Conservation (phyloP, 306 rosid genomes). For the Cicer arietinum region DNA sequence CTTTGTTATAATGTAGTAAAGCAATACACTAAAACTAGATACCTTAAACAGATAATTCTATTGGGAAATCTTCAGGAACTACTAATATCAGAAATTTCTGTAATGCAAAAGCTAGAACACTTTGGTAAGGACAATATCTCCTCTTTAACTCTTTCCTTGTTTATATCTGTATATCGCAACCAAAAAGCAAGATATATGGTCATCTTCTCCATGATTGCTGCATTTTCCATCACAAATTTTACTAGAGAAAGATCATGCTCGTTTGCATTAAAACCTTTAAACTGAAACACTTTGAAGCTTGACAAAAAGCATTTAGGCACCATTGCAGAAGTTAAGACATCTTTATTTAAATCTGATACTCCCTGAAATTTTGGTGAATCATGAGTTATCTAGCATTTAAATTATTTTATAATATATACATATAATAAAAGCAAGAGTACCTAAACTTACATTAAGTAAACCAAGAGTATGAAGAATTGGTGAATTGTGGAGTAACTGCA, state of each 20-base stretch:
- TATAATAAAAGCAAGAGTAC: background rate
- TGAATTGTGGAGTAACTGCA: constrained; percentile 46
- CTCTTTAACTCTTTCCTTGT: constrained; percentile 45
- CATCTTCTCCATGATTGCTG: constrained; percentile 43
- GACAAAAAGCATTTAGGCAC: constrained; percentile 49
- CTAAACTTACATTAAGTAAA: constrained; percentile 51
- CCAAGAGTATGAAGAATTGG: constrained; percentile 46
- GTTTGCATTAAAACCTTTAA: constrained; percentile 38
- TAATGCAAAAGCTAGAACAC: constrained; percentile 36
- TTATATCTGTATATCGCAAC: constrained; percentile 40
- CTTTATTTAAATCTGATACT: constrained; percentile 44
- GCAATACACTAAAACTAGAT: background rate
- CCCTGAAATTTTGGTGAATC: constrained; percentile 43
- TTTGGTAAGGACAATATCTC: constrained; percentile 43
- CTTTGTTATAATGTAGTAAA: constrained; percentile 7
- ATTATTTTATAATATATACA: background rate
- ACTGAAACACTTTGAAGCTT: constrained; percentile 40
- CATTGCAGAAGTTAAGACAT: constrained; percentile 28
- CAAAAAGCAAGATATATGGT: constrained; percentile 37
- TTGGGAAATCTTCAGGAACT: constrained; percentile 7
- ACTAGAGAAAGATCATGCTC: constrained; percentile 45
- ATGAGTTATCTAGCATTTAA: background rate
- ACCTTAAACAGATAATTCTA: background rate
- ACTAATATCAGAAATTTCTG: constrained; percentile 33
- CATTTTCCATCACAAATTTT: constrained; percentile 44